Percentiles rank a stretch among this genome's conserved stretches.
phyloP scores from a whole-genome alignment of 31 red algal genomes.

The Asparagopsis taxiformis region DNA sequence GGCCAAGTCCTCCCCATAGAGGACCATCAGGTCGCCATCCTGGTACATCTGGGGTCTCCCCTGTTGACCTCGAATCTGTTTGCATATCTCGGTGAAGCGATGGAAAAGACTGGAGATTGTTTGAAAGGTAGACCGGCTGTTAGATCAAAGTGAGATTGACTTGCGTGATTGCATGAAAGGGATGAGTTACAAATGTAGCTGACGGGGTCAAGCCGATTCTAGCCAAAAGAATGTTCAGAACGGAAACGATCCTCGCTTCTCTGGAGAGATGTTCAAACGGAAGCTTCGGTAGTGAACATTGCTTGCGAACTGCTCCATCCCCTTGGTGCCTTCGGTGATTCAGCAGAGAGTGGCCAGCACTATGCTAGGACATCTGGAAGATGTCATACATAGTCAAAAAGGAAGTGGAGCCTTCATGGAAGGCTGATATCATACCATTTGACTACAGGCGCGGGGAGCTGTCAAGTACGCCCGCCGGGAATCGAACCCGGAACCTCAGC shows the following conservation, averaged over 20 bases:
- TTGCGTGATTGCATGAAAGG: no score
- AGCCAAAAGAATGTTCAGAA: not conserved
- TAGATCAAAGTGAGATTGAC: not conserved
- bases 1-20: constrained; percentile 54
- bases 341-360: not conserved
- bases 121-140: constrained; percentile 7
- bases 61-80: not conserved
- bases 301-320: not conserved
- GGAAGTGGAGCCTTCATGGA: not conserved
- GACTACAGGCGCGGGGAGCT: not conserved
- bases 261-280: not conserved
- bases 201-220: not conserved
- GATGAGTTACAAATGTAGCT: not conserved
- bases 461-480: not conserved
- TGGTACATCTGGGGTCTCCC: constrained; percentile 6
- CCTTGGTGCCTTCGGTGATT: not conserved
- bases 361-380: not conserved
- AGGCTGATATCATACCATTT: not conserved
- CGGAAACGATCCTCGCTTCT: no score
- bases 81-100: not conserved
- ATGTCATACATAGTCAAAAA: not conserved
- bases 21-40: constrained; percentile 46
- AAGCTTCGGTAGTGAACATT: not conserved
- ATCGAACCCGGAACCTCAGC: no score
- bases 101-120: not conserved